Percentiles rank a stretch among this genome's conserved stretches.
Conservation (phyloP, 192 early-diverging fungal species). For the Endogone sp. region DNA sequence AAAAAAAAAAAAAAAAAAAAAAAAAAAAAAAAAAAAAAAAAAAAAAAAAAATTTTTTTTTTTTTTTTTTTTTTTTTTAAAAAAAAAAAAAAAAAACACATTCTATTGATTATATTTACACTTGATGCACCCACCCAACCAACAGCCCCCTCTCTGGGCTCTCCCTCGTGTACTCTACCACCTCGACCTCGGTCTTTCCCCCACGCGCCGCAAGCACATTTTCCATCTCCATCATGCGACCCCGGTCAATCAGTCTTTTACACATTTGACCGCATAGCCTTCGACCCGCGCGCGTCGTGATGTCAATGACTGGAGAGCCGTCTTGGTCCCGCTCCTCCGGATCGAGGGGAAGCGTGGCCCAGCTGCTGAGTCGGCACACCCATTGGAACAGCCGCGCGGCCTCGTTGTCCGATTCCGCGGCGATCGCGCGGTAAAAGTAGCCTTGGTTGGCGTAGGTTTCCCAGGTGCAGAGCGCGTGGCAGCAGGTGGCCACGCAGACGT, state of each 20-base stretch:
- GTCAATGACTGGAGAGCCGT: background rate
- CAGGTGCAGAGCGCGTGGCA: conserved; percentile 1
- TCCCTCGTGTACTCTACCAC: background rate
- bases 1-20: too few species aligned
- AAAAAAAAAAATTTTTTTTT: too few species aligned
- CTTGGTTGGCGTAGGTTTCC: conserved; percentile 2
- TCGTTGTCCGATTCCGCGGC: background rate
- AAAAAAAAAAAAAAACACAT: too few species aligned
- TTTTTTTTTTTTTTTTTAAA: too few species aligned
- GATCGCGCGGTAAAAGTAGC: background rate
- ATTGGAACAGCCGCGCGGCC: background rate
- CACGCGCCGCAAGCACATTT: background rate
- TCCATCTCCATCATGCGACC: background rate
- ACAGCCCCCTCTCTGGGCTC: background rate
- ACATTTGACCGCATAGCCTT: background rate
- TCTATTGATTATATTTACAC: too few species aligned
- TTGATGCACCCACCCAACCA: conserved; percentile 2
- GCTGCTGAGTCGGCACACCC: background rate
- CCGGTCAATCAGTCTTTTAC: background rate
- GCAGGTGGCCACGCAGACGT: background rate
- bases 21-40: too few species aligned
- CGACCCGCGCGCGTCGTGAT: background rate
- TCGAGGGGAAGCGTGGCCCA: conserved; percentile 2
- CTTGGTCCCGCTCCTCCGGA: background rate
- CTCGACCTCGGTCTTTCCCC: background rate